These are phyloP conservation scores for Carallia pectinifolia DNA, from an alignment of 345 rosid genomes.

Conservation along the genomic window DNA sequence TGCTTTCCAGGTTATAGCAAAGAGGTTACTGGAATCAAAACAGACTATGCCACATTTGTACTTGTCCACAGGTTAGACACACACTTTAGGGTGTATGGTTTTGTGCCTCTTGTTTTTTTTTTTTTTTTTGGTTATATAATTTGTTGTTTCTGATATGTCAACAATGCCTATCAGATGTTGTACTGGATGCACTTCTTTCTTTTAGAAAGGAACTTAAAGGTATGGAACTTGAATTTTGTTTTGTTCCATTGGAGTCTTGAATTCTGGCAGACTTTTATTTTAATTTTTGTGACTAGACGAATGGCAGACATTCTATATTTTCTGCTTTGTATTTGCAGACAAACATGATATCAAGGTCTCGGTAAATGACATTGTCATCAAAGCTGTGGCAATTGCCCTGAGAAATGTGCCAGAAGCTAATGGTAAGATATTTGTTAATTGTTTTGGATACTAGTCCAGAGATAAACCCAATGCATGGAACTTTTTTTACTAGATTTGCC, in stretches of 20 bases:
- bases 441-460: slow-evolving; percentile 8
- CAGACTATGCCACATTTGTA: slow-evolving; percentile 87
- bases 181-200: slow-evolving; percentile 89
- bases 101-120: slow-evolving; percentile 3
- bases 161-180: slow-evolving; percentile 63
- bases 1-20: slow-evolving; percentile 73
- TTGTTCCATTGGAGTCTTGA: too few relatives aligned
- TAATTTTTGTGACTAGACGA: slow-evolving; percentile 4
- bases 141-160: slow-evolving; percentile 22
- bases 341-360: slow-evolving; percentile 81
- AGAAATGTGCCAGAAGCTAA: slow-evolving; percentile 85
- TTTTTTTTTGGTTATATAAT: slow-evolving; percentile 8
- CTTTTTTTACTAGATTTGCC: not conserved
- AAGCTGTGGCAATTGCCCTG: slow-evolving; percentile 84
- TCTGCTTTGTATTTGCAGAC: slow-evolving; percentile 51
- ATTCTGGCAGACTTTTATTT: not conserved
- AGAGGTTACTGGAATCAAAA: slow-evolving; percentile 91
- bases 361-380: slow-evolving; percentile 91
- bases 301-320: slow-evolving; percentile 25
- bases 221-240: slow-evolving; percentile 24
- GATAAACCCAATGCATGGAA: slow-evolving; percentile 1
- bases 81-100: slow-evolving; percentile 11
- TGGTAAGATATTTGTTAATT: slow-evolving; percentile 49
- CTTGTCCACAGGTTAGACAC: slow-evolving; percentile 67
- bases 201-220: slow-evolving; percentile 93